Evolutionary conservation across 768 basidiomycete species (phyloP), one percentile per base, ranked within the genome.

Genomic region (Rhizopogon vulgaris): DNA sequence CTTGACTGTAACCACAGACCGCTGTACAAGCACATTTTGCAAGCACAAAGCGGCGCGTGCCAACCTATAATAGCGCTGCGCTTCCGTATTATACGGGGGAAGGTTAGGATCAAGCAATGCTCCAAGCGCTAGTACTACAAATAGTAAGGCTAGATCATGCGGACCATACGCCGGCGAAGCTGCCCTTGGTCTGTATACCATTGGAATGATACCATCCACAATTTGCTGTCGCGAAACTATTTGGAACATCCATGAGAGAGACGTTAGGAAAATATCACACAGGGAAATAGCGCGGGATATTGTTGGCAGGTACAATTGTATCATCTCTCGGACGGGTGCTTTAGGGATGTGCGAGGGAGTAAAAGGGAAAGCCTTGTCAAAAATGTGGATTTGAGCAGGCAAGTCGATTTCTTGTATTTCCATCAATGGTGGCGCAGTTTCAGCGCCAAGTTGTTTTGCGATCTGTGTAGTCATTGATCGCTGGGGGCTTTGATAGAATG

Each of bases 191-290:
- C 53, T 56, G 61, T 79, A 78, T 27, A 79, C 61, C n/a, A 64
- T 59, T 5, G 77, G 74, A 39, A 79, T 74, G 38, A 79, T 68
- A 49, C 74, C 73, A 40, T 70, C 68, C 3, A 78, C 61, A 42
- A 79, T 55, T 41, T 74, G 69, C 41, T 71, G 71, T 9, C 75
- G 73, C 43, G 76, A 73, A 24, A 78, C 73, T 52, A 78, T 72
- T 47, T 69, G 69, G 55, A 76, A 74, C 71, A 77, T 75, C 77
- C 77, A 78, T 14, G 77, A 74, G 34, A 76, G 63, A 52, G 77
- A 72, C 52, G 78, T 71, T 22, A 77, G 55, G 54, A 78, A 78
- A 1, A 70, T 75, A 38, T 78, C 73, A 57, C 74, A 77, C 32
- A 79, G 60, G 5, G 59, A 50, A 15, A 71, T 69, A 14, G 77